Base-by-base conservation (phyloP, 1,284 basidiomycete genomes). In the Microbotryomycetes sp. region DNA sequence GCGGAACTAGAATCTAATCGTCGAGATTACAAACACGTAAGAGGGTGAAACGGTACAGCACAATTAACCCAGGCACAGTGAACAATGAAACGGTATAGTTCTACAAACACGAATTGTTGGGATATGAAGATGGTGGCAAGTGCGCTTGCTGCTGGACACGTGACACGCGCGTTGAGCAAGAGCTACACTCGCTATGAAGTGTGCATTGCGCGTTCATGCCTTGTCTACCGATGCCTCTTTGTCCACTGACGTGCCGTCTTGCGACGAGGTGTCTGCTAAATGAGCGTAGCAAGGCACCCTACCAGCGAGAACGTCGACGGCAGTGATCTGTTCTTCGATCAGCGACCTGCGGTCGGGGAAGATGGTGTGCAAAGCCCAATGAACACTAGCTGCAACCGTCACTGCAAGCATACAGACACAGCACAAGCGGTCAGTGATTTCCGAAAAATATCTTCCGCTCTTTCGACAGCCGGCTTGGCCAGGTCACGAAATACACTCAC, bases 311-410 rank as follows among this genome's bases (percentile, higher is more conserved):
- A 59, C 58, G 22, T 59, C 58, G 51, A 62, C 60, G 3, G 64
- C 60, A 15, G 61, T 48, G 58, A 65, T 57, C 5, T 57, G 54
- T 49, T 59, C 54, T 51, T 59, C 60, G 48, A 65, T 57, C 47
- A 65, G 56, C 12, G 64, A 59, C 9, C 22, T 51, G 50, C 59
- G 61, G 45, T 65, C 57, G n/a, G 64, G 60, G 58, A 62, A 63
- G 14, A 31, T 49, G 25, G 42, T 16, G 52, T 64, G 59, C n/a
- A 64, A 59, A 30, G 48, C 23, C 23, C 36, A 60, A 55, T 58
- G 59, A 25, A 61, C 54, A 28, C 45, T 19, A 45, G 56, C 23
- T 9, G 59, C 49, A 28, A 50, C 49, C 48, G 31, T 56, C 58
- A 25, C 57, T 31, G 58, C 54, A 59, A 23, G 57, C 57, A 12